Evolutionary conservation across 2,329 filamentous ascomycete species (phyloP), one percentile per base, ranked within the genome.

Genomic region (Beauveria scarabaeidicola): DNA sequence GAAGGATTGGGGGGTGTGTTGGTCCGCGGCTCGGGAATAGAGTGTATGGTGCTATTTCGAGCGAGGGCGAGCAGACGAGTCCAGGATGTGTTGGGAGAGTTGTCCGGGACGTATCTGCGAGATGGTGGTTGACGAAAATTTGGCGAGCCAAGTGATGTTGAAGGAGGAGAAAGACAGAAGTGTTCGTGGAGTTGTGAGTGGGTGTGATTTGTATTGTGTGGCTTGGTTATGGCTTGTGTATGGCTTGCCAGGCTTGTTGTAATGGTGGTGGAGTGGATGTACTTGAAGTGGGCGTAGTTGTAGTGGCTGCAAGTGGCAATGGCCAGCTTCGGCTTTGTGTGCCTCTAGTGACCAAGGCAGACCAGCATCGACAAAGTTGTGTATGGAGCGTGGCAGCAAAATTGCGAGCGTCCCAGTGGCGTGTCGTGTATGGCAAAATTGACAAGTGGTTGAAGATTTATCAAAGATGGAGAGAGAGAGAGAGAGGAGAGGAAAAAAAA

Each of bases 281-380:
- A 36, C 32, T 36, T 27, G 47, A 13, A 36, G 56, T 58, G 56
- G 55, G 8, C 36, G 36, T 57, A 58, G 36, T 36, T 36, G 32
- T 36, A 36, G 32, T 15, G 32, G 32, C 32, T 58, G 36, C 6
- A 17, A 19, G 32, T 41, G 57, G 27, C 40, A 52, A 47, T 52
- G 57, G 57, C 48, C 48, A 53, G 57, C 50, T 44, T 59, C 57
- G 57, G 57, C 57, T 59, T 51, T 36, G 32, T 36, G 32, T 36
- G 15, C 32, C 32, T 36, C 13, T 46, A 52, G 47, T 43, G 32
- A 41, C 21, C 44, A 52, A 48, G 47, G 47, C 23, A n/a, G 36
- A 19, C 46, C 15, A 38, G 32, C 43, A 21, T 36, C 11, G 32
- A 36, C 19, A 27, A 27, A 13, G 47, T 41, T 40, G 21, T 52